Evolutionary conservation across 1,284 basidiomycete genomes (phyloP).

Genomic region (Leccinum subrobustum): DNA sequence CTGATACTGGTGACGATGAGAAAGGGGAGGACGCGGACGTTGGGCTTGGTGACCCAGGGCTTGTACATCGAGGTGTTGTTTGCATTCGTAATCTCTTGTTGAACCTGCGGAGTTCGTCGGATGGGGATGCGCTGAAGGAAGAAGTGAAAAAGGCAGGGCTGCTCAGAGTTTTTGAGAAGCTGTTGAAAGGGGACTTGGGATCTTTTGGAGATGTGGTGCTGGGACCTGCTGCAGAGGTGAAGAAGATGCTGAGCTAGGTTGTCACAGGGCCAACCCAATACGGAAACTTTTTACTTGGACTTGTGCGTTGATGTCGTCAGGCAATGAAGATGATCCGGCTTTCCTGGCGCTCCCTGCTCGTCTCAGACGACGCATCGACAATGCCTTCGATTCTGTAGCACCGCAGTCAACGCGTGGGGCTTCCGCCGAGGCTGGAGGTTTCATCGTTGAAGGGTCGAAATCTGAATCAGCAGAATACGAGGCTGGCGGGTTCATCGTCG

Average conservation of each 20-base stretch:
- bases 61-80: constrained; percentile 75
- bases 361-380: constrained; percentile 29
- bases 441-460: constrained; percentile 16
- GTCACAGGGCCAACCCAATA: neutral
- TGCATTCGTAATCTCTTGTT: constrained; percentile 66
- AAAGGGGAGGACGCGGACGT: constrained; percentile 35
- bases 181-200: constrained; percentile 42
- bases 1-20: constrained; percentile 30
- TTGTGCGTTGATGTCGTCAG: constrained; percentile 12
- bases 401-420: constrained; percentile 2
- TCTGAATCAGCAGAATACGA: constrained; percentile 16
- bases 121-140: constrained; percentile 42
- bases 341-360: constrained; percentile 24
- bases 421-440: constrained; percentile 17
- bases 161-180: constrained; percentile 45
- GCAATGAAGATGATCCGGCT: constrained; percentile 23
- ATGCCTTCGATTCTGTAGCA: constrained; percentile 26
- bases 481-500: constrained; percentile 32
- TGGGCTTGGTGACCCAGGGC: constrained; percentile 48
- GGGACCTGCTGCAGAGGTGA: constrained; percentile 44
- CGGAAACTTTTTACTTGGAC: constrained; percentile 1
- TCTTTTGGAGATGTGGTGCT: constrained; percentile 36
- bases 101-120: constrained; percentile 40
- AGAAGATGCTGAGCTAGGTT: constrained; percentile 36
- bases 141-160: constrained; percentile 54